Evolutionary conservation across 306 rosid species (phyloP), one percentile per base, ranked within the genome.

Genomic region (Ormosia emarginata): DNA sequence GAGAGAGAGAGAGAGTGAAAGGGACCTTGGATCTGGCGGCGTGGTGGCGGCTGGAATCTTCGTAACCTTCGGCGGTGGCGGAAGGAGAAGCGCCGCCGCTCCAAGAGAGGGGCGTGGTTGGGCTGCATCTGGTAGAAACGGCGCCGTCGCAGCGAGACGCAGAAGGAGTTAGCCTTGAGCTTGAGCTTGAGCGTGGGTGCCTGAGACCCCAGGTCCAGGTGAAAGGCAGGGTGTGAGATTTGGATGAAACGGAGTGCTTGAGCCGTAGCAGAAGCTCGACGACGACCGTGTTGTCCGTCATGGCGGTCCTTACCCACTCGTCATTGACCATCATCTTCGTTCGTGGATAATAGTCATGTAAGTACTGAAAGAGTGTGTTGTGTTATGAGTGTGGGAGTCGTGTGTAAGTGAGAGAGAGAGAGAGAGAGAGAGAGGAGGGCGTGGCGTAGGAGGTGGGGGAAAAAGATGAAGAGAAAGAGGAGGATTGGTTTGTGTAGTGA

Each of bases 81-180:
- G 98, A 90, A 0, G 92, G 95, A 0, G 98, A 92, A n/a, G 88
- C 87, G 33, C 86, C 95, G 6, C 92, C 93, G 58, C 98, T 95
- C 99, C 99, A 93, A 0, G 99, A 92, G 50, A 96, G 98, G 1
- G 99, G 99, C 1, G 99, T 93, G 33, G 97, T 90, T 0, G 99
- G 99, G 65, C 98, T 93, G 71, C 92, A 91, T 90, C 99, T 90
- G 77, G 96, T 86, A 2, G 93, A 86, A 39, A 73, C 86, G 34
- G 83, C 85, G 72, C 12, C 86, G 85, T 89, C 94, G 76, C 90
- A 88, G 62, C 92, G 88, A 34, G 82, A 80, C 24, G 84, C 66
- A 7, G 85, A 30, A 9, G 84, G 44, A 33, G 86, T 2, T 7
- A 66, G 34, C 84, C 89, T 89, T 41, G 97, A 89, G 9, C 98